These are phyloP conservation scores for Trematosphaeria pertusa DNA, from an alignment of 2,329 filamentous ascomycete genomes.

Conservation along the genomic window DNA sequence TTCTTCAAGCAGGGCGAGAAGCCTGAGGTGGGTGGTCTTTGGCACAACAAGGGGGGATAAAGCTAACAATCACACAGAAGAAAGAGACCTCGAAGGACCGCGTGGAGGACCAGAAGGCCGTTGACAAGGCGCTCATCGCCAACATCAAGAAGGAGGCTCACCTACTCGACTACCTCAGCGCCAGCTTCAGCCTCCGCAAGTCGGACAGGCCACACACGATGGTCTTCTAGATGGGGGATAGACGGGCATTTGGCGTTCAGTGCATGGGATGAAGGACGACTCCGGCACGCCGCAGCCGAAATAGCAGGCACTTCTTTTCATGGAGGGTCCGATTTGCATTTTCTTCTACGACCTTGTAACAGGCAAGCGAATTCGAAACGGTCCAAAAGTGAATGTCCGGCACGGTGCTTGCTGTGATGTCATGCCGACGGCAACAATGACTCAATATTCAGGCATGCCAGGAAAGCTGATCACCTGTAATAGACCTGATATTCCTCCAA, in stretches of 20 bases:
- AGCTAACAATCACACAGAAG: conserved; percentile 69
- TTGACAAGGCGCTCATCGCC: conserved; percentile 95
- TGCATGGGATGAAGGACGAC: conserved; percentile 51
- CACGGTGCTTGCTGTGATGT: conserved; percentile 43
- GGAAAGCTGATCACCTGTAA: conserved; percentile 38
- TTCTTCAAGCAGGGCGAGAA: conserved; percentile 99
- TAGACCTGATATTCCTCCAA: conserved; percentile 25
- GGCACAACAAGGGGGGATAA: not conserved
- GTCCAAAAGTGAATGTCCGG: conserved; percentile 47
- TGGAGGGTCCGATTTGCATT: conserved; percentile 50
- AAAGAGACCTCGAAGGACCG: conserved; percentile 93
- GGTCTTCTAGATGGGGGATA: conserved; percentile 77
- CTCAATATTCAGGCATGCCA: conserved; percentile 28
- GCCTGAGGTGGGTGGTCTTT: conserved; percentile 75
- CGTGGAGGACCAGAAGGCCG: conserved; percentile 95
- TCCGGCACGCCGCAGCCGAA: conserved; percentile 50
- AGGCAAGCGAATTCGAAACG: conserved; percentile 51
- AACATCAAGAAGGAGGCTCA: conserved; percentile 98
- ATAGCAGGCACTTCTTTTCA: conserved; percentile 49
- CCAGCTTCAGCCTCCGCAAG: conserved; percentile 98
- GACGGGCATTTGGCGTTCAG: conserved; percentile 48
- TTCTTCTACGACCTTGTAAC: conserved; percentile 49
- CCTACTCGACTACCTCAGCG: conserved; percentile 91
- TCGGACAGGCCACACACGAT: conserved; percentile 99
- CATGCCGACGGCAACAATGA: conserved; percentile 34